Evolutionary conservation across 108 stramenopile genomes (phyloP).

Genomic region (Seminavis robusta): DNA sequence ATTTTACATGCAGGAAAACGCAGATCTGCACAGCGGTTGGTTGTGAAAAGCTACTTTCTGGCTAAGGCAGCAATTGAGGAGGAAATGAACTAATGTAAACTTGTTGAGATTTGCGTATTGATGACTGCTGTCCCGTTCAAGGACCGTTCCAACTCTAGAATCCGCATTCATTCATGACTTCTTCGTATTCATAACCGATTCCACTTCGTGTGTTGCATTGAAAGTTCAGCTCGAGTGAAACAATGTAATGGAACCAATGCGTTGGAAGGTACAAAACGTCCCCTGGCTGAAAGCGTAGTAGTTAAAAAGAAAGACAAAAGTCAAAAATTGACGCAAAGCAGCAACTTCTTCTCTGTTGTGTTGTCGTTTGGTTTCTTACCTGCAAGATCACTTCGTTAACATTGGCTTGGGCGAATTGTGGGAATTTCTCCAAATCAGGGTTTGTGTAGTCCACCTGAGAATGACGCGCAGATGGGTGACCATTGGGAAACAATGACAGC

Average conservation of each 20-base stretch:
- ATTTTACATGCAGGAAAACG: too few relatives aligned
- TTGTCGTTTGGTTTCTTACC: neutral
- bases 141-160: too few relatives aligned
- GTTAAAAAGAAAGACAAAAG: too few relatives aligned
- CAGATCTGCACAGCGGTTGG: too few relatives aligned
- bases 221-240: slow-evolving; percentile 86
- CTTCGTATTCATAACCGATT: slow-evolving; percentile 11
- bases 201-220: slow-evolving; percentile 94
- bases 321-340: too few relatives aligned
- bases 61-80: too few relatives aligned
- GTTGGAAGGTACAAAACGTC: slow-evolving; percentile 94
- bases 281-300: too few relatives aligned
- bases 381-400: slow-evolving; percentile 83
- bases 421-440: slow-evolving; percentile 74
- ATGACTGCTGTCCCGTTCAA: too few relatives aligned
- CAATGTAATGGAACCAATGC: slow-evolving; percentile 93
- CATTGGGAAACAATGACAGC: slow-evolving; percentile 75
- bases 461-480: slow-evolving; percentile 92
- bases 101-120: too few relatives aligned
- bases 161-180: slow-evolving; percentile 8
- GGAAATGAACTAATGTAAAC: too few relatives aligned
- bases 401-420: slow-evolving; percentile 61
- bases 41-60: too few relatives aligned
- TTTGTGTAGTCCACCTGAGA: slow-evolving; percentile 89
- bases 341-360: too few relatives aligned